Evolutionary conservation across 2,329 filamentous ascomycete species (phyloP), one percentile per base, ranked within the genome.

Genomic region (Mollisia scopiformis): DNA sequence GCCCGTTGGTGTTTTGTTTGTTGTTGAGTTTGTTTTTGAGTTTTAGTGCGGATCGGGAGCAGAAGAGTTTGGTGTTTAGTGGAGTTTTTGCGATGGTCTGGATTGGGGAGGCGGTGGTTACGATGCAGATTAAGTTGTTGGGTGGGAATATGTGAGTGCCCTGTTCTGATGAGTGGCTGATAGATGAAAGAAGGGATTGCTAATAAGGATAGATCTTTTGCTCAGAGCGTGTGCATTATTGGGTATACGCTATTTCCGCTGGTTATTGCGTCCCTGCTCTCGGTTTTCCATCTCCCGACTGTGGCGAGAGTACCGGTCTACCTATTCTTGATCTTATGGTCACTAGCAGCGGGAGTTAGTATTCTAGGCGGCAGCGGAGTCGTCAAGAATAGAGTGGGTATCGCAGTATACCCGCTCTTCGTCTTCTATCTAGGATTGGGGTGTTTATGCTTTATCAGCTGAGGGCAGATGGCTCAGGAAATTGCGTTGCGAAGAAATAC

Each of bases 211-310:
- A 98, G 94, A 72, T 97, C 95, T 19, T 99, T 99, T 76, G 95
- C 96, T 73, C 95, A 99, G 77, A 96, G 93, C 60, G 86, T 99
- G 68, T 98, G 93, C 76, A 96, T 99, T 71, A 99, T 99, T 74
- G 95, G 95, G 49, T 99, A 99, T 77, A 99, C 95, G 1, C 86
- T 99, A 58, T 99, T 99, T 79, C 95, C 95, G 1, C 86, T 99
- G 56, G 95, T 98, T 69, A 91, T 99, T 68, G 96, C 96, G 7
- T 88, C 94, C 1, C 80, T 97, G 55, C 86, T 99, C 66, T 97
- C 93, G 58, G 94, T 94, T 0, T 74, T 99, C 31, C 83, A 86
- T 54, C 83, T 98, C 7, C 89, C 88, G 43, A 89, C 87, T 69
- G 90, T 98, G 66, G 86, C 90, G 6, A 85, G 95, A 59, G 92